Base-by-base conservation (phyloP, 2,329 filamentous ascomycete species). In the Hypoxylon sp. region DNA sequence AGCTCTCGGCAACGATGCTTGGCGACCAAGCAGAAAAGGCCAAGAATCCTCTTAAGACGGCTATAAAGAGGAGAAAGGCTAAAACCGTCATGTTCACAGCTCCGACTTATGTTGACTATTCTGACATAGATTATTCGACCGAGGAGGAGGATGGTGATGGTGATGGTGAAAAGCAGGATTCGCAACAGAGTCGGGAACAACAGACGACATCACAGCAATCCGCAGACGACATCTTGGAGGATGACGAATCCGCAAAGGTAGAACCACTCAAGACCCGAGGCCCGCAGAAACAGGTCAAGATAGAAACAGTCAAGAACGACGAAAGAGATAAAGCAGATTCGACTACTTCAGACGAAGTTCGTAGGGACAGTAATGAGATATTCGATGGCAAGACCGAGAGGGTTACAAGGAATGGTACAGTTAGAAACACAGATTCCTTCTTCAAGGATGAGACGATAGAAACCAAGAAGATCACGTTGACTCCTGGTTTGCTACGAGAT, bases 401-500 rank as follows among this genome's bases (percentile, higher is more conserved):
- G 77, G 88, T 91, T 77, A 94, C 93, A 37, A 89, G 91, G 71
- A 97, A 97, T 74, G 94, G 94, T 46, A 95, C 92, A 22, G 87
- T 97, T 48, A 89, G 95, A 71, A 97, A 97, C 78, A 95, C 94
- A 3, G 95, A 98, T 80, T 97, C 95, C 0, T 98, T 98, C 84
- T 98, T 98, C 85, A 97, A 94, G 80, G 96, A 98, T 76, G 95
- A 99, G 76, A 94, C 89, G 33, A 92, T 94, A 39, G 96, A 98
- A 80, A 98, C 96, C 2, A 94, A 97, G 80, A 98, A 98, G 83
- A 98, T 99, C 73, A 97, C 94, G 0, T 87, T 99, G 48, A 99
- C 96, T 3, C 96, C 96, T 1, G 97, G 97, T 74, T 82, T 99
- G 59, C 84, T 98, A 44, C 90, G 95, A 46, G 95, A 98, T 73